Conservation (phyloP, 2,329 filamentous ascomycete genomes). For the Sclerotinia subarctica region DNA sequence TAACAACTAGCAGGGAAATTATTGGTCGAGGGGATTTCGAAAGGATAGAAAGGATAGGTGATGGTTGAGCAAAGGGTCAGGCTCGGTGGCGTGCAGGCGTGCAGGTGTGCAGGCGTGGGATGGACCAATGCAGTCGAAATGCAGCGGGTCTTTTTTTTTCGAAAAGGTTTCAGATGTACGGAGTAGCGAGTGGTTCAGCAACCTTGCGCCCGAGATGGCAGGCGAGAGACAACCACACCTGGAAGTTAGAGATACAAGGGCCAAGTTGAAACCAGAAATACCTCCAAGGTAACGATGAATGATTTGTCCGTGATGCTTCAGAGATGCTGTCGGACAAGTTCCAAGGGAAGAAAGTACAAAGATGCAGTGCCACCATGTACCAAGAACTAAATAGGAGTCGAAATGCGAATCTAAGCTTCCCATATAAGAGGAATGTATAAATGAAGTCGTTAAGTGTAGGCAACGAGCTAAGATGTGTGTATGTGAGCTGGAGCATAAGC, state of each 20-base stretch:
- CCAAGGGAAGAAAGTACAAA: neutral
- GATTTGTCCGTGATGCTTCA: slow-evolving; percentile 16
- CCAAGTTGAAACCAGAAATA: slow-evolving; percentile 18
- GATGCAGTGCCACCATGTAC: slow-evolving; percentile 9
- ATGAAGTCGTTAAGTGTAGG: slow-evolving; percentile 4
- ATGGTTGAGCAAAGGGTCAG: slow-evolving; percentile 15
- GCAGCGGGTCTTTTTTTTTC: slow-evolving; percentile 4
- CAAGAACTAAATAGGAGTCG: slow-evolving; percentile 1
- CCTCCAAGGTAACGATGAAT: neutral
- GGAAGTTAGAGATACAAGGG: slow-evolving; percentile 1
- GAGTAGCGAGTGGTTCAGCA: neutral
- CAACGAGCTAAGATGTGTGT: slow-evolving; percentile 4
- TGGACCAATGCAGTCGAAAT: slow-evolving; percentile 12
- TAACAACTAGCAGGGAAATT: slow-evolving; percentile 1
- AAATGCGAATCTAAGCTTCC: slow-evolving; percentile 14
- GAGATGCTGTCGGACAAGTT: slow-evolving; percentile 3
- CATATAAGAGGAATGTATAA: neutral
- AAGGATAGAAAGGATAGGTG: slow-evolving; percentile 8
- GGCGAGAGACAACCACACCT: slow-evolving; percentile 16
- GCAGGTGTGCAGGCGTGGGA: neutral
- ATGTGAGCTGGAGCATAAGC: slow-evolving; percentile 14
- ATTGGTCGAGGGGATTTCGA: slow-evolving; percentile 1
- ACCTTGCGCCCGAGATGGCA: slow-evolving; percentile 21
- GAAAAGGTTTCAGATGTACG: slow-evolving; percentile 19
- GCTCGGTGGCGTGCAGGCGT: slow-evolving; percentile 6